These are phyloP conservation scores for Cephalotrichum gorgonifer DNA, from an alignment of 2,329 filamentous ascomycete species.

Conservation along the genomic window DNA sequence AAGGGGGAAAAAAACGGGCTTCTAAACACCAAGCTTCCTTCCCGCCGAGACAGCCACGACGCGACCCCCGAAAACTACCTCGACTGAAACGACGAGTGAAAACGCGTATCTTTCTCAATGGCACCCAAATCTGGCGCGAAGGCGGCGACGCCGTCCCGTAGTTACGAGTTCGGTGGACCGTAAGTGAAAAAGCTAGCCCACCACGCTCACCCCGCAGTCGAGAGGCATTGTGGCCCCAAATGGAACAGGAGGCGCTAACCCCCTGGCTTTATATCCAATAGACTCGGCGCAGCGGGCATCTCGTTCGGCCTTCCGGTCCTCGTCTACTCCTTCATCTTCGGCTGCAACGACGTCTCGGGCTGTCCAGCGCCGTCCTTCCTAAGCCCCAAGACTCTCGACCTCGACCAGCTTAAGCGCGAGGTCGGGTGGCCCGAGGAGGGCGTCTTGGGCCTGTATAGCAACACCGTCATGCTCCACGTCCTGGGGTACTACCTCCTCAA, in stretches of 20 bases:
- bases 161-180: conserved; percentile 44
- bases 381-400: conserved; percentile 57
- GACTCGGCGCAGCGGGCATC: conserved; percentile 66
- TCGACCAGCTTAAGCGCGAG: conserved; percentile 66
- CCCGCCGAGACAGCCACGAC: no score
- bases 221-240: no score
- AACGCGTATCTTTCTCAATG: no score
- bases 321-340: conserved; percentile 69
- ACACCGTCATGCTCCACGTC: conserved; percentile 57
- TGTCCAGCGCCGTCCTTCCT: conserved; percentile 80
- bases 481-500: conserved; percentile 71
- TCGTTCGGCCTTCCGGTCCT: conserved; percentile 71
- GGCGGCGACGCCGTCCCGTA: conserved; percentile 21
- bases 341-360: conserved; percentile 86
- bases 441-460: conserved; percentile 58
- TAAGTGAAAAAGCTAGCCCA: no score
- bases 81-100: background rate
- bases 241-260: no score
- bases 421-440: conserved; percentile 72
- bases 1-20: no score
- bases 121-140: conserved; percentile 18
- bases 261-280: conserved; percentile 27
- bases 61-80: background rate
- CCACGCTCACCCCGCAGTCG: no score
- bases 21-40: no score